A percentile compares a stretch with the other conserved stretches of the same genome.
These are phyloP conservation scores for Sphagnum fallax DNA, from an alignment of 228 moss, liverwort and hornwort genomes.

Conservation along the genomic window DNA sequence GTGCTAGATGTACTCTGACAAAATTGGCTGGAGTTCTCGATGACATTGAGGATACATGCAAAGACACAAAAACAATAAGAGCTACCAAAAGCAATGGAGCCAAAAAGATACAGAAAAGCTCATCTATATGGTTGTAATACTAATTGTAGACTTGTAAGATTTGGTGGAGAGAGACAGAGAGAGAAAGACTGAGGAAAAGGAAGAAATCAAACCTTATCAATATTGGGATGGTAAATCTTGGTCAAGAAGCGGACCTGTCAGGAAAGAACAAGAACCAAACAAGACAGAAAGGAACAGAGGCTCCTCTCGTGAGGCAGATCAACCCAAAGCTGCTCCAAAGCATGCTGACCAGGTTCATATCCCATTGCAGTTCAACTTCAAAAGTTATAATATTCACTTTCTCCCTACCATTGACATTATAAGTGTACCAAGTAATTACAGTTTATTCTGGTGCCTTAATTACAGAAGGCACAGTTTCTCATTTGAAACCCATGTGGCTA, in stretches of 20 bases:
- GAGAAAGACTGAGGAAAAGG: not conserved
- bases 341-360: not conserved
- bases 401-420: no score
- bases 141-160: not conserved
- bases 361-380: not conserved
- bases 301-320: not conserved
- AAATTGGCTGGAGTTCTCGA: no score
- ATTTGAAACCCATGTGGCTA: no score
- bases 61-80: no score
- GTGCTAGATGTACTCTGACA: no score
- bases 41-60: no score
- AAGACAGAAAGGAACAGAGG: not conserved
- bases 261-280: not conserved
- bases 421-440: no score
- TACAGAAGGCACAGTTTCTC: no score
- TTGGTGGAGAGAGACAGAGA: not conserved
- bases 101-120: not conserved
- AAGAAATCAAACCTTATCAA: constrained; percentile 63
- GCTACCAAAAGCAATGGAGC: not conserved
- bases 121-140: no score
- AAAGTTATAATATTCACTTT: no score
- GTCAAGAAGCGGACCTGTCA: constrained; percentile 87
- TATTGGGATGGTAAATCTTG: constrained; percentile 95
- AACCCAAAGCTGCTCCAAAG: not conserved
- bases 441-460: no score